These are phyloP conservation scores for Fusarium sp. DNA, from an alignment of 2,329 filamentous ascomycete species.

Conservation along the genomic window DNA sequence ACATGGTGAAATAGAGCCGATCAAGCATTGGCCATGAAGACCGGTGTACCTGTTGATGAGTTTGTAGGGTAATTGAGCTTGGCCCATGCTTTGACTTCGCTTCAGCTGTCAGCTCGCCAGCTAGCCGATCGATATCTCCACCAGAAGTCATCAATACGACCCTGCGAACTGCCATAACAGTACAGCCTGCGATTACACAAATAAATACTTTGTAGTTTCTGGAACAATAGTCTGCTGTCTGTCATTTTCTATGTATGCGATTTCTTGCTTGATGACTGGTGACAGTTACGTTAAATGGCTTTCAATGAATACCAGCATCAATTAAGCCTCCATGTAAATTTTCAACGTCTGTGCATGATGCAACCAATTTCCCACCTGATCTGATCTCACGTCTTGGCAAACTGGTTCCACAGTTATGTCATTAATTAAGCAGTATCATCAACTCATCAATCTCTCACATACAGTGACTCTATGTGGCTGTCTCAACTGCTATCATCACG, in stretches of 20 bases:
- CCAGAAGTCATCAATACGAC: neutral
- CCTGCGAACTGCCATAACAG: too few species aligned
- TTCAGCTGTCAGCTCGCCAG: neutral
- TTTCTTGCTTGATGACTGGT: too few species aligned
- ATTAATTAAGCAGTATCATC: neutral
- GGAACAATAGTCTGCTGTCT: too few species aligned
- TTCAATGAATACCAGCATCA: neutral
- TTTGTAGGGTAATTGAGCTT: neutral
- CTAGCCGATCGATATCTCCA: neutral
- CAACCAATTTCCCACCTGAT: constrained; percentile 1
- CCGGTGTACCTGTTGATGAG: too few species aligned
- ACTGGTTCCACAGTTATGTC: neutral
- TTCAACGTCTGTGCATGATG: neutral
- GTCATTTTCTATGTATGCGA: neutral
- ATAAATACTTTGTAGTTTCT: too few species aligned
- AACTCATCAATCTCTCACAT: neutral
- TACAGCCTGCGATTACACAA: too few species aligned
- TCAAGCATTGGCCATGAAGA: too few species aligned
- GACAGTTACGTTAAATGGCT: too few species aligned
- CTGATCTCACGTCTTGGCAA: neutral
- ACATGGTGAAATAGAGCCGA: too few species aligned
- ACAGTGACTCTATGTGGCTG: neutral
- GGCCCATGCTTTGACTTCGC: neutral
- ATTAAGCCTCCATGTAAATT: neutral
- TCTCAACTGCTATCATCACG: too few species aligned